A percentile compares a stretch with the other conserved stretches of the same genome.
Evolutionary conservation across 495 filamentous ascomycete species (phyloP).

Genomic region (Penicillium maclennaniae): DNA sequence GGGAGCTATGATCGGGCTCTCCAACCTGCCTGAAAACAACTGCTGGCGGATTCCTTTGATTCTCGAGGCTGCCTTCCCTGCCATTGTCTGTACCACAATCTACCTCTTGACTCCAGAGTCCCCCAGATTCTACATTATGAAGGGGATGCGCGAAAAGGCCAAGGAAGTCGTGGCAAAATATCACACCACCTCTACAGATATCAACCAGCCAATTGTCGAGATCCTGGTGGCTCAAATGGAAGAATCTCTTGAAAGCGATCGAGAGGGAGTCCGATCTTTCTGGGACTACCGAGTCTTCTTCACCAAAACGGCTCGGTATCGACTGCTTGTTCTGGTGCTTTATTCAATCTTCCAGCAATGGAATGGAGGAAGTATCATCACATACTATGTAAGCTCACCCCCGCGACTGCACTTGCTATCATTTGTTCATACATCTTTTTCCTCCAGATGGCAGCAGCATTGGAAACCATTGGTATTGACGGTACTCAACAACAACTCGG

Average conservation of each 20-base stretch:
- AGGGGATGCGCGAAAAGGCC: constrained; percentile 32
- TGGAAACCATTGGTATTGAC: constrained; percentile 32
- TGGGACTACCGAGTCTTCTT: constrained; percentile 43
- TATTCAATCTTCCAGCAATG: constrained; percentile 45
- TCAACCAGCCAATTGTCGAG: constrained; percentile 37
- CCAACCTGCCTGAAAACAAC: constrained; percentile 24
- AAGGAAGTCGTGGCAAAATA: constrained; percentile 35
- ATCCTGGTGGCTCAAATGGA: constrained; percentile 40
- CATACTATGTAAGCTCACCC: constrained; percentile 29
- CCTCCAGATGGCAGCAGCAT: constrained; percentile 33
- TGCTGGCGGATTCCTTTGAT: constrained; percentile 36
- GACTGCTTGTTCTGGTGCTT: constrained; percentile 34
- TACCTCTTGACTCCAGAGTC: constrained; percentile 40
- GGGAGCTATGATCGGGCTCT: constrained; percentile 35
- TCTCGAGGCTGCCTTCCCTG: constrained; percentile 36
- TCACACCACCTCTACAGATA: constrained; percentile 34
- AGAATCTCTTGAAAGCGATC: constrained; percentile 33
- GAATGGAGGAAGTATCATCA: constrained; percentile 44
- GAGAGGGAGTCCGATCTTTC: constrained; percentile 21
- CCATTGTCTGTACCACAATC: constrained; percentile 36
- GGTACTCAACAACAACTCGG: constrained; percentile 30
- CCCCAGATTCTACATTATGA: constrained; percentile 40
- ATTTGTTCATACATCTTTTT: background rate
- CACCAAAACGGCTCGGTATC: constrained; percentile 30
- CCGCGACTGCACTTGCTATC: background rate